phyloP scores from a whole-genome alignment of 2,329 filamentous ascomycete species.

The Trichothecium roseum region DNA sequence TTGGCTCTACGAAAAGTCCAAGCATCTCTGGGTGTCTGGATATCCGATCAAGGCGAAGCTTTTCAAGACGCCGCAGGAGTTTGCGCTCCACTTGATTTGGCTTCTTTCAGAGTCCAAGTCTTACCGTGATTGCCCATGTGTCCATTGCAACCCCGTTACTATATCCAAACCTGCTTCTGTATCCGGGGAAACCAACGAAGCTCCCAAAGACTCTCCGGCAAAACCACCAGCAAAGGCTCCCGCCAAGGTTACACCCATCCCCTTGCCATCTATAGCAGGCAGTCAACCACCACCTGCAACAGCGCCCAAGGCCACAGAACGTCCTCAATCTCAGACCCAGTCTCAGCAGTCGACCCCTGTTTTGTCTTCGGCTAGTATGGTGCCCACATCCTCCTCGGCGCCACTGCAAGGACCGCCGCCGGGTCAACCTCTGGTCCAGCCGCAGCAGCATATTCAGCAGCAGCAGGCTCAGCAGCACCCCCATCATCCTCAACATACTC shows the following conservation, averaged over 20 bases:
- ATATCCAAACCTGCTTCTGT: slow-evolving; percentile 11
- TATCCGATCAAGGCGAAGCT: slow-evolving; percentile 37
- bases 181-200: slow-evolving; percentile 12
- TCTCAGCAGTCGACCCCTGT: slow-evolving; percentile 5
- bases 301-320: slow-evolving; percentile 18
- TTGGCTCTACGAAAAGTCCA: slow-evolving; percentile 36
- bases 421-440: background rate
- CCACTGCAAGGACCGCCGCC: background rate
- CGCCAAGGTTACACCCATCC: slow-evolving; percentile 24
- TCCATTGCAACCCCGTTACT: slow-evolving; percentile 31
- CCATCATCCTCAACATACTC: slow-evolving; percentile 2
- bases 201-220: slow-evolving; percentile 7
- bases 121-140: slow-evolving; percentile 39
- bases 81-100: slow-evolving; percentile 41
- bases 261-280: slow-evolving; percentile 23
- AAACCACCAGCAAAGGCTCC: slow-evolving; percentile 11
- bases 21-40: slow-evolving; percentile 38
- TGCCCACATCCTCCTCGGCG: background rate
- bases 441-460: slow-evolving; percentile 10
- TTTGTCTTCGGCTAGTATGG: background rate
- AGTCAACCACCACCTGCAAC: slow-evolving; percentile 14
- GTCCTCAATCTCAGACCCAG: slow-evolving; percentile 8
- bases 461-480: slow-evolving; percentile 4
- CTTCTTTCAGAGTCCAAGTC: slow-evolving; percentile 35
- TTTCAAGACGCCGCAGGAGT: slow-evolving; percentile 43